A percentile compares a stretch with the other conserved stretches of the same genome.
Evolutionary conservation across 495 filamentous ascomycete species (phyloP).

Genomic region (Durotheca rogersii): DNA sequence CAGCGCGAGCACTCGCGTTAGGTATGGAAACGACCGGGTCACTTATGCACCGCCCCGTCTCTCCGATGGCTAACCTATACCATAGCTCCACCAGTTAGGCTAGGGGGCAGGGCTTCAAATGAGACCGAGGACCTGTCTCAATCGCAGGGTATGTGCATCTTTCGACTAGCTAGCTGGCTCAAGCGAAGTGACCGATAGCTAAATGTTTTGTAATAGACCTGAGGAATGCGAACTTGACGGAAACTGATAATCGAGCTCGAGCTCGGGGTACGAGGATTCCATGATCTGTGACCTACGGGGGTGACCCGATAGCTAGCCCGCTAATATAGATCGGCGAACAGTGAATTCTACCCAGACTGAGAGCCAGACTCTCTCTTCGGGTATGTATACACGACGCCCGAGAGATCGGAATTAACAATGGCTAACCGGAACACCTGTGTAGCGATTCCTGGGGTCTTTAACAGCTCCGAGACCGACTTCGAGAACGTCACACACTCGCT

Average conservation of each 20-base stretch:
- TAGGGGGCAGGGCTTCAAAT: background rate
- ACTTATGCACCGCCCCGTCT: background rate
- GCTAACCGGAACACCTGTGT: background rate
- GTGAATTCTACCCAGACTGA: background rate
- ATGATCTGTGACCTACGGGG: too few species aligned
- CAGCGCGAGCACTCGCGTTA: conserved; percentile 14
- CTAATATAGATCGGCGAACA: too few species aligned
- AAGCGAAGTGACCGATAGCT: too few species aligned
- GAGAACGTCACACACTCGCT: conserved; percentile 4
- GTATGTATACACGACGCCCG: background rate
- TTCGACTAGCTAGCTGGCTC: too few species aligned
- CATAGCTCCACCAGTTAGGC: background rate
- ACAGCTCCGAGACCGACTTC: background rate
- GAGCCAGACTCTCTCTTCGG: conserved; percentile 2
- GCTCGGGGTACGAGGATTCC: conserved; percentile 10
- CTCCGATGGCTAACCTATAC: background rate
- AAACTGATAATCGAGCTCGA: conserved; percentile 1
- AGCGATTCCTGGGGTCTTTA: conserved; percentile 1
- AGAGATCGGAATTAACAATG: background rate
- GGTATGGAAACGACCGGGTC: background rate
- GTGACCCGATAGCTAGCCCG: too few species aligned
- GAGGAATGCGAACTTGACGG: background rate
- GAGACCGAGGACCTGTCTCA: conserved; percentile 7
- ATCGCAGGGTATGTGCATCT: too few species aligned
- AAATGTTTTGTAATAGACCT: too few species aligned